phyloP scores from a whole-genome alignment of 2,329 filamentous ascomycete genomes.

The Ceratocystis ficicola region DNA sequence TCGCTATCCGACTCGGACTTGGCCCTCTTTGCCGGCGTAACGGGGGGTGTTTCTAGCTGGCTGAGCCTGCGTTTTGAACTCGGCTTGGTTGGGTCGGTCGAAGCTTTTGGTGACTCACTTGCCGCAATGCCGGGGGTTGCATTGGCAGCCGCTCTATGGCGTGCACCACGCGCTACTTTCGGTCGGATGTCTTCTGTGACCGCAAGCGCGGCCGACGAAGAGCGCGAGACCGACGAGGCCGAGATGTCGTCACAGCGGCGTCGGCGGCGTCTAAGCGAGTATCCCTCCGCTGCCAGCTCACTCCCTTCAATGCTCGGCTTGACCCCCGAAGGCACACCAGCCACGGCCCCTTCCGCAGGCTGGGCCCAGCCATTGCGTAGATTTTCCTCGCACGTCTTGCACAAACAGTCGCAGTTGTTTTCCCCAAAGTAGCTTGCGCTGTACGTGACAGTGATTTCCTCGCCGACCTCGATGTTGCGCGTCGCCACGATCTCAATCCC shows the following conservation, averaged over 20 bases:
- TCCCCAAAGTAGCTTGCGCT: slow-evolving; percentile 93
- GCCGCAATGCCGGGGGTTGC: neutral
- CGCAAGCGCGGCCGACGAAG: slow-evolving; percentile 34
- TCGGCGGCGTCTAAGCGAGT: slow-evolving; percentile 44
- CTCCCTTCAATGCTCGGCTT: slow-evolving; percentile 43
- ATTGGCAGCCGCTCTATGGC: neutral
- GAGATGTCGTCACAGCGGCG: slow-evolving; percentile 36
- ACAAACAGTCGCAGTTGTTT: slow-evolving; percentile 89
- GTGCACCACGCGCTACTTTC: slow-evolving; percentile 30
- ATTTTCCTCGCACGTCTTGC: slow-evolving; percentile 67
- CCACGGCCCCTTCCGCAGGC: slow-evolving; percentile 34
- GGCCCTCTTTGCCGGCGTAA: slow-evolving; percentile 15
- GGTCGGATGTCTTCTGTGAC: slow-evolving; percentile 44
- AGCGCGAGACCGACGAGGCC: slow-evolving; percentile 39
- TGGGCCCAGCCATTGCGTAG: slow-evolving; percentile 72
- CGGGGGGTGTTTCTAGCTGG: slow-evolving; percentile 10
- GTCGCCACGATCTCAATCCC: slow-evolving; percentile 85
- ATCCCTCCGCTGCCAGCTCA: slow-evolving; percentile 35
- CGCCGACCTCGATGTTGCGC: slow-evolving; percentile 68
- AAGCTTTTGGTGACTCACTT: neutral
- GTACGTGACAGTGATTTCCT: slow-evolving; percentile 95
- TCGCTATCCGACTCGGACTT: slow-evolving; percentile 21
- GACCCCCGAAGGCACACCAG: slow-evolving; percentile 25
- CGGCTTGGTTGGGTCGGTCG: slow-evolving; percentile 12
- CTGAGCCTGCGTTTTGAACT: slow-evolving; percentile 13